Base-by-base conservation (phyloP, 306 rosid species). In the Cucumis cinereus region DNA sequence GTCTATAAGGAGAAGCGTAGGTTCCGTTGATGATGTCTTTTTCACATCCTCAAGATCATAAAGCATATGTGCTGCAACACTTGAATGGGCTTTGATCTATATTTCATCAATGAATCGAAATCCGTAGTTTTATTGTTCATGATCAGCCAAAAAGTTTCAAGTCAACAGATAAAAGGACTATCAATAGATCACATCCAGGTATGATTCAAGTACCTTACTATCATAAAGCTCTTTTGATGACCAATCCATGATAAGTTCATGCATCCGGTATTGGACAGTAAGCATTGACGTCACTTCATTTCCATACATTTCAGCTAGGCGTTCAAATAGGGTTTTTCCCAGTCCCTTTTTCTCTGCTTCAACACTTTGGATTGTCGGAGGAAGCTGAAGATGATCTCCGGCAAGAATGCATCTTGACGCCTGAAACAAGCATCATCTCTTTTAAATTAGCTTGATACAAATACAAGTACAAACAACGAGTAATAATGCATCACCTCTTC, bases 331-430 rank as follows among this genome's bases (percentile, higher is more conserved):
- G 64, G 97, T 94, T 87, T 90, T 88, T 79, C 99, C 95, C 82
- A 94, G 83, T 75, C 99, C 99, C 80, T 89, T 94, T 89, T 87
- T 94, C 93, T 94, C 97, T 58, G 99, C 99, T 87, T 94, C 99
- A 83, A 83, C 95, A 85, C 99, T 94, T 87, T 94, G 97, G 79
- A 94, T 94, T 83, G 97, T 94, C 26, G 99, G 99, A 77, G 99
- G 99, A 77, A 94, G 97, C 88, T 94, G 99, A 83, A 94, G 97
- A 85, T 94, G 99, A 80, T 94, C 99, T 78, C 99, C 99, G 47
- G 93, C 89, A 85, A 94, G 99, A 83, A 94, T 85, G 86, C 99
- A 94, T 88, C 97, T 92, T 78, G 99, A 86, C 69, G 94, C 98
- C 99, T 94, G 80, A 80, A 92, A 88, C 83, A 87, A 86, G 53